Percentiles rank a stretch among this genome's conserved stretches.
phyloP scores from a whole-genome alignment of 305 asterid genomes.

The Nicotiana rustica region DNA sequence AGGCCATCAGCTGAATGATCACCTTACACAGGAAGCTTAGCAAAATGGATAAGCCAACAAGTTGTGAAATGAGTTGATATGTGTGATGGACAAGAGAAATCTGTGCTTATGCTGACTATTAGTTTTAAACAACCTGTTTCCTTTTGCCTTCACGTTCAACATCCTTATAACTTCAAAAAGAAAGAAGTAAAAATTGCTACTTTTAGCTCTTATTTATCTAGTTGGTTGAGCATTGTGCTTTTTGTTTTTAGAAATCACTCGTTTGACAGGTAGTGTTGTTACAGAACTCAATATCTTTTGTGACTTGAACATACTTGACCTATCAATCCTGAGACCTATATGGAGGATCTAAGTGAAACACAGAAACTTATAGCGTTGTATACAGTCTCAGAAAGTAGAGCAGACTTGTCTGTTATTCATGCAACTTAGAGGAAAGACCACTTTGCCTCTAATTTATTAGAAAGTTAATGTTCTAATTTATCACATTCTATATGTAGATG shows the following conservation, averaged over 20 bases:
- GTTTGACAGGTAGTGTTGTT: neutral
- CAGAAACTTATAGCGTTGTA: neutral
- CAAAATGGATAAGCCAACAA: neutral
- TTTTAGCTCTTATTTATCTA: neutral
- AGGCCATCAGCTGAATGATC: neutral
- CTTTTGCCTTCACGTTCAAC: neutral
- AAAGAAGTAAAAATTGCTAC: neutral
- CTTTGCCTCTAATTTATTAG: neutral
- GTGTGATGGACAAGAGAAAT: neutral
- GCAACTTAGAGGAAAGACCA: conserved; percentile 26
- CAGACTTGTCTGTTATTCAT: neutral
- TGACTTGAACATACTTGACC: conserved; percentile 22
- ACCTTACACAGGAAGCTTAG: too few species aligned
- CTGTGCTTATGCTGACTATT: neutral
- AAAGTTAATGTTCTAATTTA: conserved; percentile 6
- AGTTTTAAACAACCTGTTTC: neutral
- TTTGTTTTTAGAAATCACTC: too few species aligned
- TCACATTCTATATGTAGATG: neutral
- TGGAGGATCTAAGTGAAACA: neutral
- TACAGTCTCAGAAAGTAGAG: conserved; percentile 13
- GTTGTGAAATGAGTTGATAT: neutral
- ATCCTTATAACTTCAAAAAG: neutral
- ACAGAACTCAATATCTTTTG: neutral
- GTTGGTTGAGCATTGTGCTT: neutral
- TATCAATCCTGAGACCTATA: conserved; percentile 15